Evolutionary conservation across 352 stramenopile genomes (phyloP).

Genomic region (Peronospora tabacina): DNA sequence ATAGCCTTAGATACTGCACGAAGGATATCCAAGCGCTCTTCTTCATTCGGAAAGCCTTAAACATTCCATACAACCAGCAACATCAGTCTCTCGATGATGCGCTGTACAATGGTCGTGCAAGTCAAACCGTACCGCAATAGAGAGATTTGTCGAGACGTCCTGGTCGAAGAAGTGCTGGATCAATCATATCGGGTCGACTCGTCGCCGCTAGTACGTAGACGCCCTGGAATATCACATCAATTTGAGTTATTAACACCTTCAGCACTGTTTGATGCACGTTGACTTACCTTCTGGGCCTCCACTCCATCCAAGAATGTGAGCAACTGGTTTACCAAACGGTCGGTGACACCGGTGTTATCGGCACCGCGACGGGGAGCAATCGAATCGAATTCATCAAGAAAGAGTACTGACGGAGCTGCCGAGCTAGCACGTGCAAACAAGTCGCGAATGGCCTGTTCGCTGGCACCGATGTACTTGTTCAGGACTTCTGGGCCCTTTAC

Average conservation of each 20-base stretch:
- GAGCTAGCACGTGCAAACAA: constrained; percentile 72
- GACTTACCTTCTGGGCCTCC: constrained; percentile 75
- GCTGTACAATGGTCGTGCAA: neutral
- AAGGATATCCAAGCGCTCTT: constrained; percentile 77
- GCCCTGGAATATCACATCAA: constrained; percentile 25
- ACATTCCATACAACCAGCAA: constrained; percentile 11
- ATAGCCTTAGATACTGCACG: constrained; percentile 68
- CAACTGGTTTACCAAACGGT: constrained; percentile 97
- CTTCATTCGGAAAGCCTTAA: constrained; percentile 77
- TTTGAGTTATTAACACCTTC: neutral
- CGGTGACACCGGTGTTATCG: constrained; percentile 93
- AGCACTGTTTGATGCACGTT: neutral
- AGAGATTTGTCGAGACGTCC: constrained; percentile 92
- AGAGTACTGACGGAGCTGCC: constrained; percentile 72
- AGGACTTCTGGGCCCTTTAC: constrained; percentile 87
- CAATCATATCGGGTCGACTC: constrained; percentile 95
- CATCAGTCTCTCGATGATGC: neutral
- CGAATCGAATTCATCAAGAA: constrained; percentile 92
- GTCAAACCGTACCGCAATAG: constrained; percentile 58
- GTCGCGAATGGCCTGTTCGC: constrained; percentile 85
- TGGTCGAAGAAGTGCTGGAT: constrained; percentile 91
- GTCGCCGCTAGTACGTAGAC: constrained; percentile 95
- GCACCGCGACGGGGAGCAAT: constrained; percentile 90
- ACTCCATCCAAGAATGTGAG: constrained; percentile 97
- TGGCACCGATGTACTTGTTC: constrained; percentile 89